Evolutionary conservation across 129 eudicot genomes (phyloP).

Genomic region (Oenanthe sinensis): DNA sequence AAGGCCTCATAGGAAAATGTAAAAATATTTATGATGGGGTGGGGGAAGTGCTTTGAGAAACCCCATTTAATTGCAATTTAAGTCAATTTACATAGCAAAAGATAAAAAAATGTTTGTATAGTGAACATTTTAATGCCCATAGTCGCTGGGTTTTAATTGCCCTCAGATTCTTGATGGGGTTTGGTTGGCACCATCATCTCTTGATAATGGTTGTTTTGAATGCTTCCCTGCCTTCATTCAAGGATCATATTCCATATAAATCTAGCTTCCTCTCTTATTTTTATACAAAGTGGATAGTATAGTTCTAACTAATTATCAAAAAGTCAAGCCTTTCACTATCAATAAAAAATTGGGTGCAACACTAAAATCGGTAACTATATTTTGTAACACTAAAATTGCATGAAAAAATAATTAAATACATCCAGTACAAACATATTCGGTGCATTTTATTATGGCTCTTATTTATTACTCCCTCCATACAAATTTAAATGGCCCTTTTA

Average conservation of each 20-base stretch:
- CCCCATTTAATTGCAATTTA: conserved; percentile 17
- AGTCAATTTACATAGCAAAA: background rate
- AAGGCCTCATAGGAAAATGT: conserved; percentile 20
- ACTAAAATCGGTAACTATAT: no score
- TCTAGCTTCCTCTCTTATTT: background rate
- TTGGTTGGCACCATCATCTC: conserved; percentile 5
- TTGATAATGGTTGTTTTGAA: background rate
- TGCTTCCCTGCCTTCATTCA: background rate
- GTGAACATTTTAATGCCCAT: background rate
- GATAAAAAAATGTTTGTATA: background rate
- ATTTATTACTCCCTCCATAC: no score
- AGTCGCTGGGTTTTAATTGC: conserved; percentile 3
- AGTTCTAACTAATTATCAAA: no score
- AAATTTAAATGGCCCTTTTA: no score
- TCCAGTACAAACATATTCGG: no score
- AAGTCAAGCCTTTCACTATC: no score
- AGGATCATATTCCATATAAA: background rate
- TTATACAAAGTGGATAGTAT: background rate
- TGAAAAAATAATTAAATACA: no score
- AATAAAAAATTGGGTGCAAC: no score
- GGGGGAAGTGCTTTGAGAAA: conserved; percentile 5
- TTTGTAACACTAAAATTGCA: no score
- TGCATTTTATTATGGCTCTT: no score
- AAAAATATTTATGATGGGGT: conserved; percentile 7
- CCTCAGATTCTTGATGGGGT: conserved; percentile 10